These are phyloP conservation scores for Xylaria telfairii DNA, from an alignment of 495 filamentous ascomycete species.

Conservation along the genomic window DNA sequence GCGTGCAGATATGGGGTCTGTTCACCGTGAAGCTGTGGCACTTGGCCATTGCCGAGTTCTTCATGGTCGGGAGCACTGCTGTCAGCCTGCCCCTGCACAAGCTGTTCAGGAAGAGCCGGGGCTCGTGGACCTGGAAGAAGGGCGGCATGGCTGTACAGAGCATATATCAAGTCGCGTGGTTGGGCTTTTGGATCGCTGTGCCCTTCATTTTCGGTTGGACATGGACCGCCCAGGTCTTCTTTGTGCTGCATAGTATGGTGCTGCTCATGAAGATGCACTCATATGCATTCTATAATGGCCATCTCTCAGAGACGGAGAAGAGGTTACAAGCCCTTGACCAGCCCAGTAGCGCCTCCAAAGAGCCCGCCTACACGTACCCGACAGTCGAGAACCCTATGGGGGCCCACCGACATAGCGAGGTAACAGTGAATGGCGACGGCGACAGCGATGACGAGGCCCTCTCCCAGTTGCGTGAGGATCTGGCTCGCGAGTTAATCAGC, in stretches of 20 bases:
- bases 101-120: conserved; percentile 60
- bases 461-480: conserved; percentile 75
- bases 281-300: conserved; percentile 96
- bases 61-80: conserved; percentile 80
- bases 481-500: conserved; percentile 88
- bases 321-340: conserved; percentile 80
- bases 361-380: conserved; percentile 78
- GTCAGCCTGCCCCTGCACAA: conserved; percentile 76
- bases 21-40: conserved; percentile 89
- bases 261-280: conserved; percentile 99
- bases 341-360: conserved; percentile 70
- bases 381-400: conserved; percentile 62
- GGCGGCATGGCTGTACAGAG: conserved; percentile 84
- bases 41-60: conserved; percentile 78
- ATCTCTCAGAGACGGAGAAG: conserved; percentile 84
- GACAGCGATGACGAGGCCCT: conserved; percentile 58
- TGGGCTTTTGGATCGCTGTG: conserved; percentile 83
- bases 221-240: conserved; percentile 92
- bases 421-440: conserved; percentile 33
- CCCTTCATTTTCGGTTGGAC: conserved; percentile 92
- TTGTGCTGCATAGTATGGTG: conserved; percentile 87
- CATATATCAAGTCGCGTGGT: conserved; percentile 78
- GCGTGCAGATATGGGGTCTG: conserved; percentile 82
- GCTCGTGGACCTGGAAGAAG: conserved; percentile 72
- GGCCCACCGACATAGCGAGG: conserved; percentile 36